phyloP scores from a whole-genome alignment of 352 stramenopile genomes.

The Aphanomyces astaci region DNA sequence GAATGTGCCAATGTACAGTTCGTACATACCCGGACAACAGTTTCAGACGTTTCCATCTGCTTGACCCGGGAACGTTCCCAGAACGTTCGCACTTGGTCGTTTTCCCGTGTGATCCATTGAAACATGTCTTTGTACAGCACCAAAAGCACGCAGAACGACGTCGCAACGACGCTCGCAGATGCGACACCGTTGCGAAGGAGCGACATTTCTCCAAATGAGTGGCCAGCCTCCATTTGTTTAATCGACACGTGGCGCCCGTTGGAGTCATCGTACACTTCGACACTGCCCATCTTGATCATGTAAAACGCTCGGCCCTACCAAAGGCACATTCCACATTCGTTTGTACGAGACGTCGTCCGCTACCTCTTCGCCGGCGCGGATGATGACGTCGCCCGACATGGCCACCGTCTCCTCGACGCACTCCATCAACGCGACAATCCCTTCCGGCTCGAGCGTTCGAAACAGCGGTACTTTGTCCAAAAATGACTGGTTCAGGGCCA shows the following conservation, averaged over 20 bases:
- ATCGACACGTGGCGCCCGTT: neutral
- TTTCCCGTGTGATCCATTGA: constrained; percentile 4
- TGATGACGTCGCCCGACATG: constrained; percentile 1
- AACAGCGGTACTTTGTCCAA: constrained; percentile 5
- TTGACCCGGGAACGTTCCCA: neutral
- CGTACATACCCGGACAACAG: neutral
- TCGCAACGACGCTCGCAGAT: neutral
- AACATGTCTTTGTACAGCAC: constrained; percentile 9
- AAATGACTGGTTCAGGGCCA: neutral
- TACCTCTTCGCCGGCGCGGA: constrained; percentile 8
- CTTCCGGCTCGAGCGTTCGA: neutral
- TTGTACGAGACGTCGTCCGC: neutral
- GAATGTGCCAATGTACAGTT: no score
- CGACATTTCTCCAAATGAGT: constrained; percentile 2
- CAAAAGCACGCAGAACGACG: constrained; percentile 5
- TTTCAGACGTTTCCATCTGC: neutral
- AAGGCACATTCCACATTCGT: neutral
- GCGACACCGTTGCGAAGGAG: neutral
- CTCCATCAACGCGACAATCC: neutral
- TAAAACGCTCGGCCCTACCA: neutral
- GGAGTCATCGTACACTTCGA: neutral
- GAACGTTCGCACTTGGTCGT: neutral
- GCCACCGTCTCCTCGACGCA: neutral
- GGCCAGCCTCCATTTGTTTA: neutral
- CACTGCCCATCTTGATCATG: constrained; percentile 10